These are phyloP conservation scores for Nitzschia palea DNA, from an alignment of 108 stramenopile species.

Conservation along the genomic window DNA sequence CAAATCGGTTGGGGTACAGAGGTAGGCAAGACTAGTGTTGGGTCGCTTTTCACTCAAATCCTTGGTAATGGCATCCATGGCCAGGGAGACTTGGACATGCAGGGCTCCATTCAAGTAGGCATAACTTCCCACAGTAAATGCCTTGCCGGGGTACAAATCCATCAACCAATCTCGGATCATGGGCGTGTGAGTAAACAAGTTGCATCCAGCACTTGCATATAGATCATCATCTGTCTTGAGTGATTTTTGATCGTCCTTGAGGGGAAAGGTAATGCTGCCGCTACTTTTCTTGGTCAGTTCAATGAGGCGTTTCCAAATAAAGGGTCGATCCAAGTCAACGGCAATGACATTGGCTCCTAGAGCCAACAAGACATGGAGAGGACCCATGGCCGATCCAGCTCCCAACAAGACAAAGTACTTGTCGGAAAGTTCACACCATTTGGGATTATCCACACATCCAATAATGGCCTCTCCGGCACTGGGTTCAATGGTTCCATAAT, in stretches of 20 bases:
- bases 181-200: conserved; percentile 93
- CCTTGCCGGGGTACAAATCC: conserved; percentile 77
- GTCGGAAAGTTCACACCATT: conserved; percentile 87
- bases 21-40: conserved; percentile 90
- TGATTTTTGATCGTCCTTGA: conserved; percentile 59
- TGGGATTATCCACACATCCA: conserved; percentile 78
- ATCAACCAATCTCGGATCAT: conserved; percentile 94
- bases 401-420: conserved; percentile 94
- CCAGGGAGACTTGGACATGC: conserved; percentile 94
- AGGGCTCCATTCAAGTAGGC: conserved; percentile 96
- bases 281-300: conserved; percentile 71
- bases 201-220: conserved; percentile 82
- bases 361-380: conserved; percentile 88
- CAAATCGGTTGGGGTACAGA: conserved; percentile 98
- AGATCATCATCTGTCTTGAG: conserved; percentile 69
- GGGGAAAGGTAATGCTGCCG: conserved; percentile 94
- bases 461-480: conserved; percentile 92
- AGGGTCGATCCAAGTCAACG: conserved; percentile 91
- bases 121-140: conserved; percentile 91
- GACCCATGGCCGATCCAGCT: conserved; percentile 98
- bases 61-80: conserved; percentile 92
- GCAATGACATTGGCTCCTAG: conserved; percentile 96
- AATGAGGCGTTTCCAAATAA: conserved; percentile 92
- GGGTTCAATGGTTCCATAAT: conserved; percentile 94
- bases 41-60: conserved; percentile 80